These are phyloP conservation scores for Ophiosphaerella korrae DNA, from an alignment of 2,329 filamentous ascomycete genomes.

Conservation along the genomic window DNA sequence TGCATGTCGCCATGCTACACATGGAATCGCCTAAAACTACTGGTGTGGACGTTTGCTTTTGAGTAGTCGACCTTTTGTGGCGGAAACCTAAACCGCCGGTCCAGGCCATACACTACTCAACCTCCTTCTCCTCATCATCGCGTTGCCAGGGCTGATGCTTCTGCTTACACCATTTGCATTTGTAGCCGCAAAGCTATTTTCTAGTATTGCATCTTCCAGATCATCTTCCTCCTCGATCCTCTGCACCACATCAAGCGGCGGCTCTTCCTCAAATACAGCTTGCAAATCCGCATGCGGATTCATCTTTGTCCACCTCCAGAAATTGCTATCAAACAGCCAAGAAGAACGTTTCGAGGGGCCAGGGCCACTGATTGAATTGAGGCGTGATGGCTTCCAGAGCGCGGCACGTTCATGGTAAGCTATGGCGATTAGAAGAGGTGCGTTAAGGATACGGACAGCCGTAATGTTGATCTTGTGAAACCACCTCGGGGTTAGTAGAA, in stretches of 20 bases:
- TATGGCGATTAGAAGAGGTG: slow-evolving; percentile 74
- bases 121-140: slow-evolving; percentile 37
- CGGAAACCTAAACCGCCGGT: slow-evolving; percentile 5
- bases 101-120: slow-evolving; percentile 46
- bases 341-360: slow-evolving; percentile 49
- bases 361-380: slow-evolving; percentile 26
- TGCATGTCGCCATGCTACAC: no score
- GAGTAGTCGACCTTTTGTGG: background rate
- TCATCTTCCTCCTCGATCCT: slow-evolving; percentile 57
- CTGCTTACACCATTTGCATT: slow-evolving; percentile 17
- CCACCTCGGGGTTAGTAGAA: slow-evolving; percentile 78
- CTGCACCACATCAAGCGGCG: slow-evolving; percentile 61
- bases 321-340: slow-evolving; percentile 51
- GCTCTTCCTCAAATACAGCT: slow-evolving; percentile 73
- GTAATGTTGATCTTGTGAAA: slow-evolving; percentile 90
- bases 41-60: background rate
- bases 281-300: slow-evolving; percentile 74
- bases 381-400: slow-evolving; percentile 63
- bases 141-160: slow-evolving; percentile 40
- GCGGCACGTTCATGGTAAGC: slow-evolving; percentile 71
- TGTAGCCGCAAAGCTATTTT: slow-evolving; percentile 45
- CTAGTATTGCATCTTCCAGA: slow-evolving; percentile 51
- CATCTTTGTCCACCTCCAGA: slow-evolving; percentile 63
- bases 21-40: background rate
- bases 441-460: slow-evolving; percentile 73